Evolutionary conservation across 176 grass and related monocot genomes (phyloP), one percentile per base, ranked within the genome.

Genomic region (Panicum miliaceum): DNA sequence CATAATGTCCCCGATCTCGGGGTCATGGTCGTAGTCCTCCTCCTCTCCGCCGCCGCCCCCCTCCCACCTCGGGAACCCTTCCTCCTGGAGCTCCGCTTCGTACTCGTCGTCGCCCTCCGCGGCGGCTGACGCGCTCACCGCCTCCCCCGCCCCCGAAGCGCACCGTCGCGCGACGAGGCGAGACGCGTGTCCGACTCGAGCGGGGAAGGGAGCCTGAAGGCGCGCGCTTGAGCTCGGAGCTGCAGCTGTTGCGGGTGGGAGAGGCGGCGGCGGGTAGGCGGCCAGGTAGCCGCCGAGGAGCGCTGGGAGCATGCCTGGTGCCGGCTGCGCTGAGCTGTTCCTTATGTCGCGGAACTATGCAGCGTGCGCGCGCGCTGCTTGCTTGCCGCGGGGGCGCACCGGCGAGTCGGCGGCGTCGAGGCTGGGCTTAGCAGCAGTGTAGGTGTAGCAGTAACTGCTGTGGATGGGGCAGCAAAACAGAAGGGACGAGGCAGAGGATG

Each of bases 1-100:
- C 65, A 98, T 90, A 43, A 98, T 95, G 69, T 93, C 93, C 40
- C 76, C 89, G 36, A 98, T 76, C 83, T 98, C 96, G 36, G 91
- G 92, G 83, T 98, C 92, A 42, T 69, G 94, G 72, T 95, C 95
- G 66, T 85, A 88, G 57, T 92, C 81, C 56, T 87, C 77, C 60
- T 87, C 83, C 23, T 68, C 85, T 7, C 38, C 72, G 45, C 7
- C 60, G 22, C 50, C 68, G 26, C 43, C 64, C 16, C 45, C 68
- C 54, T 37, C 52, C 71, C 64, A 75, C 23, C 54, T 76, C 65
- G 61, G 73, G 83, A 76, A 60, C 68, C 56, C 77, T 77, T 66
- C 54, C 43, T 46, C 50, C 11, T 52, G 54, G 46, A 79, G 60
- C 88, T 57, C 58, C 79, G 61, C 71, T 66, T 72, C 64, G 77